Evolutionary conservation across 257 asterid species (phyloP).

Genomic region (Rubia yunnanensis): DNA sequence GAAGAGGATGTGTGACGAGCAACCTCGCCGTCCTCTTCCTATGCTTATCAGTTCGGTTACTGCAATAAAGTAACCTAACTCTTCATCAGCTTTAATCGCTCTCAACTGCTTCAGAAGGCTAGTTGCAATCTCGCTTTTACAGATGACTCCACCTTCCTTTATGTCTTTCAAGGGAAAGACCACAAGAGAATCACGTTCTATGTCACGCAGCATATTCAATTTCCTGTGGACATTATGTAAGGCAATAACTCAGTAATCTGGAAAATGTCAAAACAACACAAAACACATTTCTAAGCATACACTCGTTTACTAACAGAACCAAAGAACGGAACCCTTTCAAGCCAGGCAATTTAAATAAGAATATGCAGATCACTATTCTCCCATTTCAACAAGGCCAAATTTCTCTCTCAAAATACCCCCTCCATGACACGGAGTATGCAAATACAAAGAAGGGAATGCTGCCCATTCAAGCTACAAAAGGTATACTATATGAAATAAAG

Average conservation of each 20-base stretch:
- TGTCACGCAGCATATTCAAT: conserved; percentile 39
- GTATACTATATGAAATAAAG: neutral
- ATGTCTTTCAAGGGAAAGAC: conserved; percentile 28
- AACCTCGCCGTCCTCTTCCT: neutral
- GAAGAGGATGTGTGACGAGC: neutral
- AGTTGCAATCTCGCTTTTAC: conserved; percentile 28
- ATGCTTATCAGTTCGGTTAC: neutral
- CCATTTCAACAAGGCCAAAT: neutral
- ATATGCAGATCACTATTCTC: too few species aligned
- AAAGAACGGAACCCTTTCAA: neutral
- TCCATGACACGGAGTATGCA: too few species aligned
- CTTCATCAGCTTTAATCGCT: conserved; percentile 21
- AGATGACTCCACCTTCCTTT: conserved; percentile 20
- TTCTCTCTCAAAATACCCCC: too few species aligned
- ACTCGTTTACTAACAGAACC: too few species aligned
- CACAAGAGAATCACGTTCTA: conserved; percentile 1
- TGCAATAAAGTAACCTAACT: neutral
- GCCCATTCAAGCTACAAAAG: neutral
- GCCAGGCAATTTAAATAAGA: neutral
- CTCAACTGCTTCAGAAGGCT: conserved; percentile 37
- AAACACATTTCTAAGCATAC: too few species aligned
- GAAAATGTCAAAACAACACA: neutral
- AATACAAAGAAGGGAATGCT: neutral
- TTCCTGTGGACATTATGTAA: conserved; percentile 13
- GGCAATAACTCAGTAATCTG: neutral